A percentile compares a stretch with the other conserved stretches of the same genome.
Conservation (phyloP, 1,284 basidiomycete genomes). For the Cystobasidium sp. region DNA sequence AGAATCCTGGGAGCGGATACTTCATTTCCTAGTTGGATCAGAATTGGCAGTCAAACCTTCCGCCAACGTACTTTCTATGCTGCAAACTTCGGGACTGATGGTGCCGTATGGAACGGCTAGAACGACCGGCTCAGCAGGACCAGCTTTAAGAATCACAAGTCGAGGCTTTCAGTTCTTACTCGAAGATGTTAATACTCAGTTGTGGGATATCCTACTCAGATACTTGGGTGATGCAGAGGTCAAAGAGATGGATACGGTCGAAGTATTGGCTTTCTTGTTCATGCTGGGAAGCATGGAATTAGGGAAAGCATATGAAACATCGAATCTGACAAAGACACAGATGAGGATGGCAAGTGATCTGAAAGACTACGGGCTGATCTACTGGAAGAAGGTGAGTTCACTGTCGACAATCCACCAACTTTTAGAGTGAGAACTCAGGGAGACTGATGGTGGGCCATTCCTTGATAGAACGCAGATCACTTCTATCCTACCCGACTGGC, state of each 20-base stretch:
- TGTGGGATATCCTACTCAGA: conserved; percentile 94
- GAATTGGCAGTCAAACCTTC: conserved; percentile 71
- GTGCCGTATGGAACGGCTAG: conserved; percentile 19
- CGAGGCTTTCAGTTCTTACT: conserved; percentile 96
- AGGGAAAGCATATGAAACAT: conserved; percentile 89
- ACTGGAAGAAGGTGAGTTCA: conserved; percentile 68
- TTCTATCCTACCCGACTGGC: conserved; percentile 97
- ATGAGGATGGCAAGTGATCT: conserved; percentile 88
- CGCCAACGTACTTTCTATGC: conserved; percentile 77
- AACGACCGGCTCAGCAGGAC: conserved; percentile 20
- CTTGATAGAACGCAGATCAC: conserved; percentile 15
- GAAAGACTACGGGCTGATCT: conserved; percentile 91
- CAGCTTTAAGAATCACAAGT: conserved; percentile 73
- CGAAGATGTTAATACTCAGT: conserved; percentile 91
- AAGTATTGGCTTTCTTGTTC: conserved; percentile 91
- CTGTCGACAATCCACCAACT: neutral
- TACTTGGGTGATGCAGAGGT: conserved; percentile 68
- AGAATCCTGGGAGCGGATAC: conserved; percentile 95
- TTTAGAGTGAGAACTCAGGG: too few species aligned
- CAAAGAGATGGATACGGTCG: conserved; percentile 89
- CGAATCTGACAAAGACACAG: conserved; percentile 77
- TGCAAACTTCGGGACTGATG: conserved; percentile 88
- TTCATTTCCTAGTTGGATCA: conserved; percentile 93
- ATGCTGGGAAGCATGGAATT: conserved; percentile 94
- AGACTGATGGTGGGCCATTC: neutral